Conservation (phyloP, 345 rosid species). For the Psidium guajava region DNA sequence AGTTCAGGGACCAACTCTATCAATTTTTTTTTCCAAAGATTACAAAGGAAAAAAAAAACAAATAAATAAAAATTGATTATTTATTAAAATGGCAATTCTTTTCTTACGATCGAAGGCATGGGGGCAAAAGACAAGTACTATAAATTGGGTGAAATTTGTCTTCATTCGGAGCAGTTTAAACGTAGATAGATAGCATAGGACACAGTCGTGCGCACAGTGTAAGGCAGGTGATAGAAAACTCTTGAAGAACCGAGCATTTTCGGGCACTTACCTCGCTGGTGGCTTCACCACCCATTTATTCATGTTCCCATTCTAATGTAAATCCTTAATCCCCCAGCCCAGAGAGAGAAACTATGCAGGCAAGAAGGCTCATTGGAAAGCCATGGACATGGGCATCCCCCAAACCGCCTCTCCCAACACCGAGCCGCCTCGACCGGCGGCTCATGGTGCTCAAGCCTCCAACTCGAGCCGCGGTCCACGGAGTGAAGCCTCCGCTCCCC, state of each 20-base stretch:
- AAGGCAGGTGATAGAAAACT: not conserved
- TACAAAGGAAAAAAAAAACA: too few relatives aligned
- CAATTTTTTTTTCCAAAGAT: too few relatives aligned
- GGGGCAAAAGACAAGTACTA: too few relatives aligned
- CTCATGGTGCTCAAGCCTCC: conserved; percentile 5
- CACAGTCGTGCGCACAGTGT: not conserved
- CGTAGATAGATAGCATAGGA: not conserved
- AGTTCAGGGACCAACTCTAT: too few relatives aligned
- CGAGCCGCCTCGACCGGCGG: not conserved
- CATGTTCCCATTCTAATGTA: not conserved
- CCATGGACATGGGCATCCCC: not conserved
- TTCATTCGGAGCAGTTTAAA: too few relatives aligned
- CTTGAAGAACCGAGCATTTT: not conserved
- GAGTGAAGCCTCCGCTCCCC: conserved; percentile 8
- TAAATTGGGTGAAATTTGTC: too few relatives aligned
- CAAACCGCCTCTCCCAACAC: not conserved
- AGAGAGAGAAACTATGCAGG: not conserved
- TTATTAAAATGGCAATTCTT: too few relatives aligned
- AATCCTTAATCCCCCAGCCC: not conserved
- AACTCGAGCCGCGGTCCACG: conserved; percentile 16
- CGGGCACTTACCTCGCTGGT: not conserved
- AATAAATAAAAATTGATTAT: too few relatives aligned
- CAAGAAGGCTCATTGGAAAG: not conserved
- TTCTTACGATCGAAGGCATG: too few relatives aligned
- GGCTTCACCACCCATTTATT: not conserved